Conservation (phyloP, 176 grass and related monocot species). For the Musa beccarii region DNA sequence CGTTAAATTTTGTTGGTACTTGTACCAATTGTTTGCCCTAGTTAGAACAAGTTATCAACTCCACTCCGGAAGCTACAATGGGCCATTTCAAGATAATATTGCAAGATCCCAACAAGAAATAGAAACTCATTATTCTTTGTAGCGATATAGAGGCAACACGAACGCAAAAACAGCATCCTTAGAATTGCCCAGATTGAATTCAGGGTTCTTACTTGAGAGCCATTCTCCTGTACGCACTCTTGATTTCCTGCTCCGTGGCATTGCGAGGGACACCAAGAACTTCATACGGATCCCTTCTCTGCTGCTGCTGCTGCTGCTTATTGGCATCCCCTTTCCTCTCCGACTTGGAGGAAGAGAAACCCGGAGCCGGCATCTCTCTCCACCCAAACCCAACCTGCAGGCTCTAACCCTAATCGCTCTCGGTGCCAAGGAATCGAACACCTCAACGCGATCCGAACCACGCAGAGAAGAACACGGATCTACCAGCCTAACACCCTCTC, state of each 20-base stretch:
- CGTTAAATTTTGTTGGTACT: too few relatives aligned
- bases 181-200: not conserved
- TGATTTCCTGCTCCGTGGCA: conserved; percentile 96
- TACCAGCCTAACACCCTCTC: not conserved
- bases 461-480: not conserved
- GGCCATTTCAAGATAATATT: too few relatives aligned
- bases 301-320: conserved; percentile 27
- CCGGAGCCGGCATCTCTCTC: conserved; percentile 53
- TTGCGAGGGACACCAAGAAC: conserved; percentile 67
- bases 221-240: conserved; percentile 89
- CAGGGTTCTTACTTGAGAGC: conserved; percentile 66
- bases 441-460: not conserved
- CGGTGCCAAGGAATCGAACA: not conserved
- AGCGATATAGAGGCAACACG: too few relatives aligned
- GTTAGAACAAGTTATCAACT: not conserved
- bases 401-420: conserved; percentile 10
- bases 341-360: conserved; percentile 67
- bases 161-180: too few relatives aligned
- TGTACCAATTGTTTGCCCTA: not conserved
- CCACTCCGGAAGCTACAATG: not conserved
- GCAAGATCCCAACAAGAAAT: not conserved
- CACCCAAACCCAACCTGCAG: conserved; percentile 1
- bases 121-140: not conserved
- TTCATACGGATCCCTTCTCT: conserved; percentile 85
- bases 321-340: conserved; percentile 47